Conservation (phyloP, 2,329 filamentous ascomycete species). For the Emergomyces orientalis region DNA sequence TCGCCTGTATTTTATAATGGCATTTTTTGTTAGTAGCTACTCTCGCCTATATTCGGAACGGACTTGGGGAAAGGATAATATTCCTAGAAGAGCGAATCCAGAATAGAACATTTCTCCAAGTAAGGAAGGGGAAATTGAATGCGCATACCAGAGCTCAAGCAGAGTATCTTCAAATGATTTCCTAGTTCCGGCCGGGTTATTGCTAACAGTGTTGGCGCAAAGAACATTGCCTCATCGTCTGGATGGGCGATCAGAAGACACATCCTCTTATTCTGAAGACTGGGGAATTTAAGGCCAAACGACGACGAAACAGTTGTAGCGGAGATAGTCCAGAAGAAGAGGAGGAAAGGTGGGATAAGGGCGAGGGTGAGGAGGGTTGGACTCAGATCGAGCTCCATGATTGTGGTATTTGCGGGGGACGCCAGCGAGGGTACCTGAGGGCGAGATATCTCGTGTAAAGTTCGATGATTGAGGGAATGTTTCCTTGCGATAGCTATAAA, state of each 20-base stretch:
- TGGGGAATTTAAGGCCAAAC: slow-evolving; percentile 42
- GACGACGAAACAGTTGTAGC: slow-evolving; percentile 31
- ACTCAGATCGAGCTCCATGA: neutral
- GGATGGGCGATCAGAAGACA: slow-evolving; percentile 92
- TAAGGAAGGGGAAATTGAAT: neutral
- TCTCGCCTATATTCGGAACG: neutral
- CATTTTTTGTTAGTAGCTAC: neutral
- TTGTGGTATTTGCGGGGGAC: neutral
- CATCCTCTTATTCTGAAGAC: slow-evolving; percentile 71
- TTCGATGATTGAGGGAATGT: neutral
- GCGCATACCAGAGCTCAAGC: slow-evolving; percentile 66
- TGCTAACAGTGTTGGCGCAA: slow-evolving; percentile 78
- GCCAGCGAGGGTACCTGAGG: neutral
- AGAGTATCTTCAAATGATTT: slow-evolving; percentile 91
- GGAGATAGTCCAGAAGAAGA: slow-evolving; percentile 37
- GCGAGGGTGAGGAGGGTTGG: slow-evolving; percentile 21
- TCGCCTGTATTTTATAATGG: slow-evolving; percentile 47
- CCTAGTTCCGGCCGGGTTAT: slow-evolving; percentile 68
- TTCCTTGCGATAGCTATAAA: neutral
- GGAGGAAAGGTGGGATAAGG: slow-evolving; percentile 32
- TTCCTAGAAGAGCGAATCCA: neutral
- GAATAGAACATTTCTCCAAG: neutral
- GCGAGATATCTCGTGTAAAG: neutral
- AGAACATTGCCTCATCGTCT: slow-evolving; percentile 99
- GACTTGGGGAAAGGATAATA: neutral